Evolutionary conservation across 805 yeast species (phyloP).

Genomic region (Candida chauliodis): DNA sequence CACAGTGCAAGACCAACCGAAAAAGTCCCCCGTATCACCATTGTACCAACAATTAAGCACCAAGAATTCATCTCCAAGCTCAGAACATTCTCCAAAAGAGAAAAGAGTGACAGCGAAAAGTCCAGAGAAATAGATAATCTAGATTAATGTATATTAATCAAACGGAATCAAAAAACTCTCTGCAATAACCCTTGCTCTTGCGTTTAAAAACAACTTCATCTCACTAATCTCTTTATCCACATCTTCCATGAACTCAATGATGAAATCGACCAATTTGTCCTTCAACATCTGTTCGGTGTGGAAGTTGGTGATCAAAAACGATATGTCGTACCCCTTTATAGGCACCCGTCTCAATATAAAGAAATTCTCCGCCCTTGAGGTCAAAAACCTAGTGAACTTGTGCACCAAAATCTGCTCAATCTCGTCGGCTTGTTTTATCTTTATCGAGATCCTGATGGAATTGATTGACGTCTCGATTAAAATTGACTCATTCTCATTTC

Average conservation of each 20-base stretch:
- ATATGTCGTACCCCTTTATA: slow-evolving; percentile 85
- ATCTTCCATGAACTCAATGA: slow-evolving; percentile 98
- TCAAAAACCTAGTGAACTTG: slow-evolving; percentile 88
- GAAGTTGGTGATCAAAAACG: slow-evolving; percentile 87
- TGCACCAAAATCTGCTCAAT: slow-evolving; percentile 92
- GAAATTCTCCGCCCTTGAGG: slow-evolving; percentile 94
- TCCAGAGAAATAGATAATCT: slow-evolving; percentile 1
- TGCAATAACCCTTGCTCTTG: slow-evolving; percentile 96
- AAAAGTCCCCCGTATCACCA: slow-evolving; percentile 8
- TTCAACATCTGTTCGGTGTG: slow-evolving; percentile 96
- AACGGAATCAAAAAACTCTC: slow-evolving; percentile 92
- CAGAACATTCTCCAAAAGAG: background rate
- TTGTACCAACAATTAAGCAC: slow-evolving; percentile 15
- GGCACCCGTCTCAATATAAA: slow-evolving; percentile 89
- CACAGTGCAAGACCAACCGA: slow-evolving; percentile 16
- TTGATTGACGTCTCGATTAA: slow-evolving; percentile 92
- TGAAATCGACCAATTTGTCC: slow-evolving; percentile 91
- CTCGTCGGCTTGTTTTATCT: slow-evolving; percentile 96
- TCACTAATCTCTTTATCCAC: slow-evolving; percentile 98
- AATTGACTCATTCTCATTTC: slow-evolving; percentile 91
- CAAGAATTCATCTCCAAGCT: background rate
- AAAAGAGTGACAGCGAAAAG: background rate
- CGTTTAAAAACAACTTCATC: slow-evolving; percentile 94
- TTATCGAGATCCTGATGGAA: slow-evolving; percentile 84
- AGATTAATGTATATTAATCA: slow-evolving; percentile 44